A percentile compares a stretch with the other conserved stretches of the same genome.
phyloP scores from a whole-genome alignment of 1,139 yeast genomes.

The Groenewaldozyma sp. region DNA sequence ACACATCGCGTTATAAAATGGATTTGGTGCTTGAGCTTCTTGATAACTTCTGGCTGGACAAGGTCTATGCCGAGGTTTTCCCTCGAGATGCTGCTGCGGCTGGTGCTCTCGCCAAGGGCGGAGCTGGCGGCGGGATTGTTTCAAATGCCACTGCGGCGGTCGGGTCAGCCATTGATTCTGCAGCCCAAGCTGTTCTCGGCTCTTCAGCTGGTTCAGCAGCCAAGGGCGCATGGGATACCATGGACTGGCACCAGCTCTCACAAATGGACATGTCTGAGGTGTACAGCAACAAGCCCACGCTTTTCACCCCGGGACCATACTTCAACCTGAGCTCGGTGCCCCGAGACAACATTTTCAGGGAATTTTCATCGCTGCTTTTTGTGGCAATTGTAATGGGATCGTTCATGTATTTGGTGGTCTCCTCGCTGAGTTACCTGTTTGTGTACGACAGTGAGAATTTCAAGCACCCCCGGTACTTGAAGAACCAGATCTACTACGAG shows the following conservation, averaged over 20 bases:
- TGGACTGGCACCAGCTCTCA: slow-evolving; percentile 1
- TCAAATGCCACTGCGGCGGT: not conserved
- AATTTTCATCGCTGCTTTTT: slow-evolving; percentile 55
- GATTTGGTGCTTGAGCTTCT: slow-evolving; percentile 77
- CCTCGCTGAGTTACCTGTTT: slow-evolving; percentile 61
- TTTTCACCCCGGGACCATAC: slow-evolving; percentile 36
- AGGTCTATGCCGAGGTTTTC: slow-evolving; percentile 50
- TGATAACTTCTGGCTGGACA: slow-evolving; percentile 67
- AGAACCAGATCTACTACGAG: slow-evolving; percentile 82
- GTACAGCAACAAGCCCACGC: slow-evolving; percentile 43
- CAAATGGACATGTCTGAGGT: slow-evolving; percentile 14
- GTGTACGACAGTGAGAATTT: slow-evolving; percentile 83
- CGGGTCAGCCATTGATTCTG: not conserved
- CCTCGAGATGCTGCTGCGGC: slow-evolving; percentile 28
- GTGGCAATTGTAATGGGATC: slow-evolving; percentile 79
- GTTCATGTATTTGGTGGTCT: slow-evolving; percentile 66
- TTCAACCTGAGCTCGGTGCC: slow-evolving; percentile 56
- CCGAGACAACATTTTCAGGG: slow-evolving; percentile 67
- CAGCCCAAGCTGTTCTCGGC: not conserved
- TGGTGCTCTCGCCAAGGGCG: not conserved
- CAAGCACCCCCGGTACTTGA: slow-evolving; percentile 92
- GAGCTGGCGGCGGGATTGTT: not conserved
- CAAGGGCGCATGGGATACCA: not conserved
- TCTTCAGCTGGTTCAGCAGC: not conserved
- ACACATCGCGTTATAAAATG: slow-evolving; percentile 36